Percentiles rank a stretch among this genome's conserved stretches.
Evolutionary conservation across 2,329 filamentous ascomycete genomes (phyloP).

Genomic region (Verticillium klebahnii): DNA sequence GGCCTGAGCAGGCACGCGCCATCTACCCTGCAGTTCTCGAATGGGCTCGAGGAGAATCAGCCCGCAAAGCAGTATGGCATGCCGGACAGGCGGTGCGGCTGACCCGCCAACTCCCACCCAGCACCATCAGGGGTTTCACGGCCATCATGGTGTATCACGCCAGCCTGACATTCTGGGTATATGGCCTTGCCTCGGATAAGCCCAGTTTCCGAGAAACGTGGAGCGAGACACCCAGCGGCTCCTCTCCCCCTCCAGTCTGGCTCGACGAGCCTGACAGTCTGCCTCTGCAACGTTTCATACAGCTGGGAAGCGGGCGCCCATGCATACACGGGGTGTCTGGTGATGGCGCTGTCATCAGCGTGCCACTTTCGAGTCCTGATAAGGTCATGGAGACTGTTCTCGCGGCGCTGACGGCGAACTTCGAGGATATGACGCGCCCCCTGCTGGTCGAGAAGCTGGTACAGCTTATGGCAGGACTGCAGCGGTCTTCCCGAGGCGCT

Average conservation of each 20-base stretch:
- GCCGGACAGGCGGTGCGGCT: conserved; percentile 21
- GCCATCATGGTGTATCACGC: conserved; percentile 23
- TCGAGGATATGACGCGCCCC: conserved; percentile 3
- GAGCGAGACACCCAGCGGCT: not conserved
- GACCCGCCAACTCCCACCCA: conserved; percentile 12
- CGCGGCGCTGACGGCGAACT: conserved; percentile 2
- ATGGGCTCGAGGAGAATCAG: conserved; percentile 29
- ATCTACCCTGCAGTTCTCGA: conserved; percentile 26
- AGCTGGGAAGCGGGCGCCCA: not conserved
- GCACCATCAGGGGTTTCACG: conserved; percentile 14
- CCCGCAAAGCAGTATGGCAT: conserved; percentile 24
- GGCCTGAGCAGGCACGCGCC: conserved; percentile 29
- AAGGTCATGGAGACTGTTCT: conserved; percentile 1
- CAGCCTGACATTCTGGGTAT: conserved; percentile 21
- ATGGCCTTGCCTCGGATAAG: conserved; percentile 7
- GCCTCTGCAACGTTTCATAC: not conserved
- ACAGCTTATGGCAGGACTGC: conserved; percentile 7
- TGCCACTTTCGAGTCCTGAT: not conserved
- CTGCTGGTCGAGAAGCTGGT: conserved; percentile 9
- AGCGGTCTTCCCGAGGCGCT: conserved; percentile 1
- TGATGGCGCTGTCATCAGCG: not conserved
- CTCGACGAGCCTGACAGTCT: not conserved
- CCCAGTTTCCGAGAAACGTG: not conserved
- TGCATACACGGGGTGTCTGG: not conserved
- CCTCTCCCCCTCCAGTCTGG: not conserved